Percentiles rank a stretch among this genome's conserved stretches.
Conservation (phyloP, 106 monocot genomes). For the Agapanthus africanus region DNA sequence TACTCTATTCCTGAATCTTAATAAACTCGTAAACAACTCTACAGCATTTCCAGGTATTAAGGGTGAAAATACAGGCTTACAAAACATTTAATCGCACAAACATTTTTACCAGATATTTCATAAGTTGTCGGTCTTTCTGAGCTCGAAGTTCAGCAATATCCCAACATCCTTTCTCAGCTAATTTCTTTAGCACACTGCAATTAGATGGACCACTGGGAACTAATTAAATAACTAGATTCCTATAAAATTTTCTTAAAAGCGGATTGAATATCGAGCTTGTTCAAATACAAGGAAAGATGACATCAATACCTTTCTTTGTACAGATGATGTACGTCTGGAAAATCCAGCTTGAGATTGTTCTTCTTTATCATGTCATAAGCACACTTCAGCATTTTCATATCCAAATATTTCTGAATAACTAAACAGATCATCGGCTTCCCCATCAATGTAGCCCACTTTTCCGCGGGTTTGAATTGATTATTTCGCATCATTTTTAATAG, state of each 20-base stretch:
- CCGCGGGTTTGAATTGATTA: conserved; percentile 64
- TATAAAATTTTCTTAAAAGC: background rate
- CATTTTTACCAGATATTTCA: conserved; percentile 66
- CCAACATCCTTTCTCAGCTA: conserved; percentile 96
- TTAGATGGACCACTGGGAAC: background rate
- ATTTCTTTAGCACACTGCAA: conserved; percentile 68
- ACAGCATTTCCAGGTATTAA: background rate
- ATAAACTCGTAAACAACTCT: background rate
- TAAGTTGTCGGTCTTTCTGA: conserved; percentile 66
- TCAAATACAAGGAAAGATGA: background rate
- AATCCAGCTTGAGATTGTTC: conserved; percentile 65
- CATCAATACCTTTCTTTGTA: conserved; percentile 70
- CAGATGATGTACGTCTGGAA: conserved; percentile 52
- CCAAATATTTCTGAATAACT: conserved; percentile 73
- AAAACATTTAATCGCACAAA: no score
- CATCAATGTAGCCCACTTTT: conserved; percentile 75
- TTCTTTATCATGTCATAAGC: conserved; percentile 68
- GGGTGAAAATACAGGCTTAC: background rate
- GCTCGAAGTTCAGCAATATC: conserved; percentile 81
- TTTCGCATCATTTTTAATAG: conserved; percentile 59
- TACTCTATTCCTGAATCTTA: background rate
- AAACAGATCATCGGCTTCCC: conserved; percentile 59
- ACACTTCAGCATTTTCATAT: conserved; percentile 80
- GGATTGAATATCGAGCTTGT: background rate
- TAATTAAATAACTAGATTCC: background rate